These are phyloP conservation scores for Ophiognomonia clavigignenti-juglandacearum DNA, from an alignment of 2,329 filamentous ascomycete genomes.

Conservation along the genomic window DNA sequence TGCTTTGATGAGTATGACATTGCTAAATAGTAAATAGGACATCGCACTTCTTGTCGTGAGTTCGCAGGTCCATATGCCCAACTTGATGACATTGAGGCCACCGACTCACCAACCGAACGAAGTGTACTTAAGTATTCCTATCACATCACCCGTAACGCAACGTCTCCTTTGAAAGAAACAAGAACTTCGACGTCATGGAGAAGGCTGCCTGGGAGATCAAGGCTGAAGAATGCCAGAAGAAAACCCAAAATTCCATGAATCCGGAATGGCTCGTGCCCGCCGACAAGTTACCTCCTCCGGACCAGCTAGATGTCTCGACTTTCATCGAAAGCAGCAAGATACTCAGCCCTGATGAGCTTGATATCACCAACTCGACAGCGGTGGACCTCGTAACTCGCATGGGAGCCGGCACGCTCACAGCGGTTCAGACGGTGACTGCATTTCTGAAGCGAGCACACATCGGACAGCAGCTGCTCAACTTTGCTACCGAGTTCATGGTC, in stretches of 20 bases:
- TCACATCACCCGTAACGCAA: no score
- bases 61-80: no score
- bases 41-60: no score
- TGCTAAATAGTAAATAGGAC: no score
- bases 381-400: neutral
- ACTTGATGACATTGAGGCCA: no score
- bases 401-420: neutral
- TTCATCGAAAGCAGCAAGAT: neutral
- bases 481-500: neutral
- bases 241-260: neutral
- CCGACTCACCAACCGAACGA: no score
- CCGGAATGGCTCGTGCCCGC: neutral
- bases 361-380: neutral
- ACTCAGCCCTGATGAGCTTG: neutral
- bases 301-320: neutral
- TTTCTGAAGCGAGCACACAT: neutral
- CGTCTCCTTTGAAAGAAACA: no score
- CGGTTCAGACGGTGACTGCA: neutral
- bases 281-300: neutral
- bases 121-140: no score
- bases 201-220: neutral
- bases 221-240: conserved; percentile 10
- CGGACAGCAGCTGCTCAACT: neutral
- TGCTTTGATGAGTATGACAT: no score
- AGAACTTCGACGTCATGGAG: neutral